phyloP scores from a whole-genome alignment of 2,329 filamentous ascomycete genomes.

The Botrytis galanthina region DNA sequence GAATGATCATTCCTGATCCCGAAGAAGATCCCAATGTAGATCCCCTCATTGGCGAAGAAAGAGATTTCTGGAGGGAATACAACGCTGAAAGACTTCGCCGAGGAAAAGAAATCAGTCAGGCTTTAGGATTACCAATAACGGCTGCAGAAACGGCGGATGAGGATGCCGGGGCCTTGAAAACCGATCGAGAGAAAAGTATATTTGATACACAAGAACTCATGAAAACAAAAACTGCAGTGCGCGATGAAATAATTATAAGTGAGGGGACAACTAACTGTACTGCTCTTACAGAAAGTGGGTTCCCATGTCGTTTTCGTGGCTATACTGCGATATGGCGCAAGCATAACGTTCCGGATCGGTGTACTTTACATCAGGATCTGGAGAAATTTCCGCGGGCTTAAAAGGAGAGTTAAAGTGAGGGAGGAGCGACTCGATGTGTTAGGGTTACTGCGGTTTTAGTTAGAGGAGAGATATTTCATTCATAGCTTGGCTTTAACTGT shows the following conservation, averaged over 20 bases:
- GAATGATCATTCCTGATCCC: background rate
- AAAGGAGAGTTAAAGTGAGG: background rate
- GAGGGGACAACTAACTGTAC: background rate
- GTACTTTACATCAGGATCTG: background rate
- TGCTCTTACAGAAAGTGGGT: background rate
- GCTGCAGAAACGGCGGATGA: background rate
- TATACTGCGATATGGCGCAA: background rate
- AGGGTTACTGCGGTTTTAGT: too few species aligned
- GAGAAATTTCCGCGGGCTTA: background rate
- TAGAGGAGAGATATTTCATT: background rate
- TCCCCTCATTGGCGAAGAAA: background rate
- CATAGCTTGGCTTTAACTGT: background rate
- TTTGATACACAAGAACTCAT: background rate
- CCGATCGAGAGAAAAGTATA: background rate
- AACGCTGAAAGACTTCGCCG: background rate
- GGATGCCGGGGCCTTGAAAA: background rate
- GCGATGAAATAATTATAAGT: background rate
- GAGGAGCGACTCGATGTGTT: background rate
- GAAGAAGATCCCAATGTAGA: slow-evolving; percentile 1
- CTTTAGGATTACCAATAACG: background rate
- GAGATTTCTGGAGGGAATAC: background rate
- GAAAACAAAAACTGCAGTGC: background rate
- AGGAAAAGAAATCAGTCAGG: background rate
- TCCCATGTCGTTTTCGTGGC: background rate
- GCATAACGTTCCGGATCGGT: background rate